Evolutionary conservation across 2,329 filamentous ascomycete species (phyloP).

Genomic region (Penicillium sp.): DNA sequence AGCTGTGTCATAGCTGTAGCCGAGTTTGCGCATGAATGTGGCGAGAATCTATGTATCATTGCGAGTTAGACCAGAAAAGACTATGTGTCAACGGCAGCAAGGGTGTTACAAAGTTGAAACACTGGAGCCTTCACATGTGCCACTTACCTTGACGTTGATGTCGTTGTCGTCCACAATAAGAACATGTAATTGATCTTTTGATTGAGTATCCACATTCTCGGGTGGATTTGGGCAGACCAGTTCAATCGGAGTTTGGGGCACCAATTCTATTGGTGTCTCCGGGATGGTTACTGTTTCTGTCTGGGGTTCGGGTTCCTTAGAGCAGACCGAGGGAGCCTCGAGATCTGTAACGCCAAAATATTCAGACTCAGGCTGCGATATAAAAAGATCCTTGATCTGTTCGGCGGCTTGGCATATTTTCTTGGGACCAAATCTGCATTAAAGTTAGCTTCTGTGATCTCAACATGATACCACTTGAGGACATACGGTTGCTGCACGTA

Average conservation of each 20-base stretch:
- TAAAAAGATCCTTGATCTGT: constrained; percentile 3
- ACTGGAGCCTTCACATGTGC: background rate
- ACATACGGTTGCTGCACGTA: constrained; percentile 33
- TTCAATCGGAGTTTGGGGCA: background rate
- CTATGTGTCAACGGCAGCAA: background rate
- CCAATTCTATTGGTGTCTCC: background rate
- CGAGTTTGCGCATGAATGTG: constrained; percentile 42
- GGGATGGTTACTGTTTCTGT: background rate
- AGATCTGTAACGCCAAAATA: background rate
- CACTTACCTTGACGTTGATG: constrained; percentile 40
- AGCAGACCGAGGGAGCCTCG: background rate
- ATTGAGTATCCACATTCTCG: background rate
- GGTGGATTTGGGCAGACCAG: background rate
- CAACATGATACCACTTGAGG: background rate
- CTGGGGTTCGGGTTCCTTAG: background rate
- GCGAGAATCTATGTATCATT: constrained; percentile 31
- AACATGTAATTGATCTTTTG: constrained; percentile 21
- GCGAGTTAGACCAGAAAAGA: background rate
- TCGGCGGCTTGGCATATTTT: constrained; percentile 27
- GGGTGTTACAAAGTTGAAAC: background rate
- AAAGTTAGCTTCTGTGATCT: constrained; percentile 12
- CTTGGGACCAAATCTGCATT: constrained; percentile 28
- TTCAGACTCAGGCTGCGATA: background rate
- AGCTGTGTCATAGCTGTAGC: constrained; percentile 39
- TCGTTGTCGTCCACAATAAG: constrained; percentile 47